Evolutionary conservation across 73 alveolate species (phyloP).

Genomic region (Paramecium sonneborni): DNA sequence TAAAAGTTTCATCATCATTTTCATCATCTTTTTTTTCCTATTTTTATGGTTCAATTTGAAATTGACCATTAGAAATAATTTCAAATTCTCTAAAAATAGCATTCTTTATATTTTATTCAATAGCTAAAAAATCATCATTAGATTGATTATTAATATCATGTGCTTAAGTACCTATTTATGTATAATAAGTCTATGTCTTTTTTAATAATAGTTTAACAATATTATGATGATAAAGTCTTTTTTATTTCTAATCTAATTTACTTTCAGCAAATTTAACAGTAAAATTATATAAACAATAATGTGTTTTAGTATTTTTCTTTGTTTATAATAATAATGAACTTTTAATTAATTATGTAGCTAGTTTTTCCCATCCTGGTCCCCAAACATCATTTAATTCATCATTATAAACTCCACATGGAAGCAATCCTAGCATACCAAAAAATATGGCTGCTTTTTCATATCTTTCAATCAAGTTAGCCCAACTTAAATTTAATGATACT

Average conservation of each 20-base stretch:
- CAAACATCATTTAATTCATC: slow-evolving; percentile 35
- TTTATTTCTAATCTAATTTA: slow-evolving; percentile 23
- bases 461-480: slow-evolving; percentile 26
- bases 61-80: neutral
- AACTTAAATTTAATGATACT: slow-evolving; percentile 37
- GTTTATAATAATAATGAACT: neutral
- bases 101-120: slow-evolving; percentile 47
- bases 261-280: slow-evolving; percentile 40
- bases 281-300: slow-evolving; percentile 34
- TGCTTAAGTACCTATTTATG: slow-evolving; percentile 15
- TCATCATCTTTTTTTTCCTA: neutral
- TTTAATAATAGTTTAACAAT: neutral
- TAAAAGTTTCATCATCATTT: neutral
- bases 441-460: slow-evolving; percentile 49
- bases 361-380: slow-evolving; percentile 52
- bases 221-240: slow-evolving; percentile 10
- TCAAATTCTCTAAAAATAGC: slow-evolving; percentile 59
- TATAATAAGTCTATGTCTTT: neutral
- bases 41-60: neutral
- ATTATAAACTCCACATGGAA: slow-evolving; percentile 28
- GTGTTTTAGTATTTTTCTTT: neutral
- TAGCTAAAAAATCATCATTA: neutral
- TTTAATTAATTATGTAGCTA: slow-evolving; percentile 18
- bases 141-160: neutral
- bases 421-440: slow-evolving; percentile 45